Percentiles rank a stretch among this genome's conserved stretches.
phyloP scores from a whole-genome alignment of 495 filamentous ascomycete species.

The Penicillium alfredii region DNA sequence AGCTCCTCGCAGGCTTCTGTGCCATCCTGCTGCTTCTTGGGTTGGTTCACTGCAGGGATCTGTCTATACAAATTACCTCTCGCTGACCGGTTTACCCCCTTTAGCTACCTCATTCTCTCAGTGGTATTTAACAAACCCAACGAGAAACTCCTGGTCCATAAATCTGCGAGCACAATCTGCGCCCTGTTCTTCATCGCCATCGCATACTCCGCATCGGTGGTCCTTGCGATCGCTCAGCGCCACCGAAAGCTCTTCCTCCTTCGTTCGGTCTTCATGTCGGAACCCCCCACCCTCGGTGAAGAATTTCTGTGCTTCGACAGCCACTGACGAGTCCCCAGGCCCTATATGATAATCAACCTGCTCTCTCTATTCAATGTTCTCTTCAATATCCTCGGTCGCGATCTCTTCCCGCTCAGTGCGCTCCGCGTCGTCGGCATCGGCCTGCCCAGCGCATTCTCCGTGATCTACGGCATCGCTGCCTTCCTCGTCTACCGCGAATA shows the following conservation, averaged over 20 bases:
- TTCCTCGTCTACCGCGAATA: conserved; percentile 21
- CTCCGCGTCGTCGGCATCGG: conserved; percentile 20
- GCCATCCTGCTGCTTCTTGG: conserved; percentile 22
- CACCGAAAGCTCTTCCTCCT: conserved; percentile 21
- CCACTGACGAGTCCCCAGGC: too few relatives aligned
- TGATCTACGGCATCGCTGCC: conserved; percentile 24
- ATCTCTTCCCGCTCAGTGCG: conserved; percentile 19
- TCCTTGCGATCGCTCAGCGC: conserved; percentile 19
- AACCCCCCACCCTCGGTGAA: not conserved
- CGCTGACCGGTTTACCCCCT: not conserved
- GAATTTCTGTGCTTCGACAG: not conserved
- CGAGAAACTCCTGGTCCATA: conserved; percentile 9
- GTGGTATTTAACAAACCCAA: conserved; percentile 21
- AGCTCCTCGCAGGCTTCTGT: conserved; percentile 9
- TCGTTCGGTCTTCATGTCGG: conserved; percentile 26
- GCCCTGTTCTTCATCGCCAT: conserved; percentile 24
- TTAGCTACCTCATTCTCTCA: conserved; percentile 27
- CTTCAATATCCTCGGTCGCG: conserved; percentile 27
- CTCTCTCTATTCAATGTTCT: conserved; percentile 30
- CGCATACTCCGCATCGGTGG: conserved; percentile 20
- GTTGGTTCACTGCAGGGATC: conserved; percentile 13
- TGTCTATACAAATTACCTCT: too few relatives aligned
- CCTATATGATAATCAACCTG: conserved; percentile 23
- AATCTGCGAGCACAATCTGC: conserved; percentile 11
- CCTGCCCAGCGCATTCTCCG: conserved; percentile 20